Conservation (phyloP, 495 filamentous ascomycete genomes). For the Aspergillus affinis region DNA sequence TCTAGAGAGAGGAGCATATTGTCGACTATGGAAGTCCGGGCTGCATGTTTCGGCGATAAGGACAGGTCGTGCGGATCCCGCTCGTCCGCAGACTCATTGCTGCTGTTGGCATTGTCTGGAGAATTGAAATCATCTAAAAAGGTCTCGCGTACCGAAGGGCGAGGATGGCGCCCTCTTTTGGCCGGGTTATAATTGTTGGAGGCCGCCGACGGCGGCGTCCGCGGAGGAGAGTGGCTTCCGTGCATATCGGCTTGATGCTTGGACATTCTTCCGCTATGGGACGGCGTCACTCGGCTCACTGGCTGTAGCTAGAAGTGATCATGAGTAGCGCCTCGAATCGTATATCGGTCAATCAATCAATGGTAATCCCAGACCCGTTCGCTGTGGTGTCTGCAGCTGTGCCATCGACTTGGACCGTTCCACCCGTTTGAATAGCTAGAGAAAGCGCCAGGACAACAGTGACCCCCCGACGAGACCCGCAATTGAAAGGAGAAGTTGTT, state of each 20-base stretch:
- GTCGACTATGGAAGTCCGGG: slow-evolving; percentile 83
- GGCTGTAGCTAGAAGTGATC: not conserved
- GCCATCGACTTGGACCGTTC: not conserved
- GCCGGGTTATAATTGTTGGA: slow-evolving; percentile 27
- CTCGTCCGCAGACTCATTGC: slow-evolving; percentile 45
- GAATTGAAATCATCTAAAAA: slow-evolving; percentile 50
- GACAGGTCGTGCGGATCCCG: slow-evolving; percentile 89
- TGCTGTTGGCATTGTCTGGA: slow-evolving; percentile 40
- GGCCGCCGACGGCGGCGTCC: slow-evolving; percentile 44
- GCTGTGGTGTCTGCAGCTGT: slow-evolving; percentile 1
- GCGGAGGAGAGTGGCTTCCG: slow-evolving; percentile 40
- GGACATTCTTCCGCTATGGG: slow-evolving; percentile 32
- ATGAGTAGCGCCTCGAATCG: not conserved
- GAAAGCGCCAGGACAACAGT: not conserved
- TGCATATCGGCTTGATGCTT: slow-evolving; percentile 25
- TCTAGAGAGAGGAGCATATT: slow-evolving; percentile 91
- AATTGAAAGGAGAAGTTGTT: not conserved
- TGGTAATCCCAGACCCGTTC: not conserved
- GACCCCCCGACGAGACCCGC: no score
- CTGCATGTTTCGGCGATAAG: slow-evolving; percentile 68
- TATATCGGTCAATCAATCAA: not conserved
- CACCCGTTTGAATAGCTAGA: not conserved
- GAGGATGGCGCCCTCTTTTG: slow-evolving; percentile 30
- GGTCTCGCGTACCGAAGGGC: slow-evolving; percentile 47
- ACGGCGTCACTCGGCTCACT: slow-evolving; percentile 20